Evolutionary conservation across 345 rosid species (phyloP).

Genomic region (Kandelia obovata): DNA sequence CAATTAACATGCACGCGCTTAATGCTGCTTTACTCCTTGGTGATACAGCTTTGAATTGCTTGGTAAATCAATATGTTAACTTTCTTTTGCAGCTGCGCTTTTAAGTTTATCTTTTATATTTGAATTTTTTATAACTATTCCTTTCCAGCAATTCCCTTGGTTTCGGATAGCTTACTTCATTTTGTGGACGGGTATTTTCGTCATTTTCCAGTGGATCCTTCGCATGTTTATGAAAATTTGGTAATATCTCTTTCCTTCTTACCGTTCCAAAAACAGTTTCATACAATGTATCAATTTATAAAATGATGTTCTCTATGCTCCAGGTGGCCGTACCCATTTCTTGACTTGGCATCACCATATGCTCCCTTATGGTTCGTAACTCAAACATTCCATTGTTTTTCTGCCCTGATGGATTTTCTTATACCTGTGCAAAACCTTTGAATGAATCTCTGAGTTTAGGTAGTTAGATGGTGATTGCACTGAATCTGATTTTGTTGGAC

Average conservation of each 20-base stretch:
- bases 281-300: conserved; percentile 13
- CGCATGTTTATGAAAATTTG: conserved; percentile 45
- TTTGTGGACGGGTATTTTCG: conserved; percentile 53
- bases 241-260: conserved; percentile 25
- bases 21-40: conserved; percentile 53
- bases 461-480: background rate
- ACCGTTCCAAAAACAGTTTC: background rate
- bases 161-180: conserved; percentile 63
- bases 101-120: background rate
- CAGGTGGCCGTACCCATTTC: conserved; percentile 84
- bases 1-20: conserved; percentile 58
- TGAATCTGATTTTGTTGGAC: background rate
- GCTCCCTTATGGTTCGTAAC: conserved; percentile 60
- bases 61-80: conserved; percentile 35
- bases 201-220: conserved; percentile 57
- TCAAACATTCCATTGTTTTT: conserved; percentile 5
- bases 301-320: conserved; percentile 2
- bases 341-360: conserved; percentile 45
- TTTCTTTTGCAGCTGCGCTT: background rate
- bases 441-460: background rate
- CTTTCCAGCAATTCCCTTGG: conserved; percentile 58
- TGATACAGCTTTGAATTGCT: conserved; percentile 53
- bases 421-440: background rate
- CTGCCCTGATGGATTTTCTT: background rate
- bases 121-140: conserved; percentile 14